These are phyloP conservation scores for Tuber borchii DNA, from an alignment of 495 filamentous ascomycete species.

Conservation along the genomic window DNA sequence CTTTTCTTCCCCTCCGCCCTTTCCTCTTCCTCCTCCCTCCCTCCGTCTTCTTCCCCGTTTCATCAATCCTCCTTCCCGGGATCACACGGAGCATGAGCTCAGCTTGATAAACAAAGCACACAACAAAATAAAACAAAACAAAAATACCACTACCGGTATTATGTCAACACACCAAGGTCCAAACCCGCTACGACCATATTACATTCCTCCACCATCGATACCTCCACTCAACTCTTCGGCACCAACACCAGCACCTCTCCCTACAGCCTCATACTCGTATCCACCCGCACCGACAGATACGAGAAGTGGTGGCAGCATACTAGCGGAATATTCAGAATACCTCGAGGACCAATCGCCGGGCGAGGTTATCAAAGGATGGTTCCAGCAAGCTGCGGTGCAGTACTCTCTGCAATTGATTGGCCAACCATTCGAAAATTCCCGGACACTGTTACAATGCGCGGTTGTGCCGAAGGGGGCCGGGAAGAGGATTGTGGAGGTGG, in stretches of 20 bases:
- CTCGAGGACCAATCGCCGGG: conserved; percentile 69
- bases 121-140: neutral
- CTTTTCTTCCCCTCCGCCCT: neutral
- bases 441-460: conserved; percentile 80
- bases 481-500: conserved; percentile 32
- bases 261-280: conserved; percentile 24
- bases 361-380: conserved; percentile 60
- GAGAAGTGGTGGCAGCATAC: conserved; percentile 11
- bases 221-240: conserved; percentile 40
- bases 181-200: conserved; percentile 92
- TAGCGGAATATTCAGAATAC: conserved; percentile 74
- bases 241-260: conserved; percentile 17
- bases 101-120: neutral
- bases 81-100: neutral
- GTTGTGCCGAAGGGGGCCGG: conserved; percentile 46
- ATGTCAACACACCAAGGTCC: conserved; percentile 47
- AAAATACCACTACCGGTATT: conserved; percentile 47
- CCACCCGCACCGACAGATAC: conserved; percentile 20
- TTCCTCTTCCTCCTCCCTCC: neutral
- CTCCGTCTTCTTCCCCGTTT: neutral
- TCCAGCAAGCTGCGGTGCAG: conserved; percentile 78
- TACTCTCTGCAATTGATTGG: conserved; percentile 75
- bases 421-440: conserved; percentile 96
- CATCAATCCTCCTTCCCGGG: neutral
- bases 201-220: conserved; percentile 75